phyloP scores from a whole-genome alignment of 2,329 filamentous ascomycete genomes.

The Anthostomella pinea region DNA sequence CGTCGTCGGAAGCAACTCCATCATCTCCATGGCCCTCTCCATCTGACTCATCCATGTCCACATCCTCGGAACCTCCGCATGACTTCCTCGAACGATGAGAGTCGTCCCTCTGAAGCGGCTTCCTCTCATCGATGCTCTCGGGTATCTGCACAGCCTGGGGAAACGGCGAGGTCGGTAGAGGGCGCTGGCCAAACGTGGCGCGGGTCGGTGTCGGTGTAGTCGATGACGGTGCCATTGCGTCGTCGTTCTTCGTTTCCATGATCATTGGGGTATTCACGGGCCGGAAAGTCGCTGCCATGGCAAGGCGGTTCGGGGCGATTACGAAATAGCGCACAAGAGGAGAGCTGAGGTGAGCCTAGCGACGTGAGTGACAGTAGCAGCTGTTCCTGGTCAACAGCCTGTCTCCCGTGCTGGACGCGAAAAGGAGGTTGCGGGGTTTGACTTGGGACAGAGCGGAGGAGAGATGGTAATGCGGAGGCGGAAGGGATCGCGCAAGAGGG shows the following conservation, averaged over 20 bases:
- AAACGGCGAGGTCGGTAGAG: conserved; percentile 52
- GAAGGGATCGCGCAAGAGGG: conserved; percentile 7
- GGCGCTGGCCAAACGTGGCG: conserved; percentile 53
- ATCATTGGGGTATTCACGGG: conserved; percentile 44
- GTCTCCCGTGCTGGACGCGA: conserved; percentile 5
- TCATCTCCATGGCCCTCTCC: conserved; percentile 53
- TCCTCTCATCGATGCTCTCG: conserved; percentile 42
- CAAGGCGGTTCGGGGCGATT: no score
- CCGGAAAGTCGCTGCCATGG: conserved; percentile 48
- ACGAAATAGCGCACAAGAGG: no score
- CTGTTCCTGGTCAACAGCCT: no score
- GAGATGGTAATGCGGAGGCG: conserved; percentile 9
- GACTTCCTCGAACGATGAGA: conserved; percentile 62
- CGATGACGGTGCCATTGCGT: conserved; percentile 26
- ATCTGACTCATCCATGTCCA: conserved; percentile 75
- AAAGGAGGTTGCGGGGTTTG: conserved; percentile 14
- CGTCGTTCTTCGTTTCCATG: conserved; percentile 28
- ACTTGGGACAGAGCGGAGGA: conserved; percentile 16
- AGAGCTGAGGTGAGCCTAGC: no score
- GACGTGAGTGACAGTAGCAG: no score
- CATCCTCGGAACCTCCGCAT: conserved; percentile 60
- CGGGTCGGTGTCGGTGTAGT: conserved; percentile 60
- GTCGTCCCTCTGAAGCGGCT: conserved; percentile 49
- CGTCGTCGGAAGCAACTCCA: conserved; percentile 60
- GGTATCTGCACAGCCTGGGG: conserved; percentile 48